Evolutionary conservation across 257 asterid species (phyloP), one percentile per base, ranked within the genome.

Genomic region (Cinchona pubescens): DNA sequence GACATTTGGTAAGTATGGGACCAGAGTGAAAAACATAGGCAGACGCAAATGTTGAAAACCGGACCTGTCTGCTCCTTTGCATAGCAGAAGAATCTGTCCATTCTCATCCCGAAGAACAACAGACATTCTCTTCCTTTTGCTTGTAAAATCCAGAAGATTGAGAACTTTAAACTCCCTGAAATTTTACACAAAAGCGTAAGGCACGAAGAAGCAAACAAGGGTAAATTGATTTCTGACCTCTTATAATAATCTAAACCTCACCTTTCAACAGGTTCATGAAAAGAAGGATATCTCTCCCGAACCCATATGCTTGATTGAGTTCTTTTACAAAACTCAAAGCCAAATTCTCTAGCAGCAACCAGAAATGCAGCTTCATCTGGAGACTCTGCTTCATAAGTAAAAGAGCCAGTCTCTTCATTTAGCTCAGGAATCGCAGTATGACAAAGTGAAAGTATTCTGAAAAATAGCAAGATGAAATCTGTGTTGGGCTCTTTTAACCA

Each of bases 31-130:
- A 43, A 10, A 49, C 35, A 56, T 56, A 30, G 43, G 43, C 70
- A 21, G 59, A 35, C 14, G 32, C 32, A 38, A 32, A 60, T 69
- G 74, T 83, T 32, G 68, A 77, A 67, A 76, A 61, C 45, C 81
- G 56, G 45, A 93, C 98, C 91, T 91, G 87, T 94, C 98, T 46
- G 98, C 98, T 83, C 98, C 98, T 88, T 94, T 94, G 88, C 97
- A 94, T 75, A 94, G 76, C 75, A 94, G 90, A 84, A 90, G 76
- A 79, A 94, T 86, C 90, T 94, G 94, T 27, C 86, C 96, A 29
- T 81, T 75, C 80, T 89, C 96, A 67, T 90, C 98, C 79, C 82
- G 87, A 65, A 94, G 78, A 76, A 94, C 89, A 64, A 89, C 94
- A 80, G 98, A 90, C 98, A 94, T 94, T 79, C 98, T 84, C 88